phyloP scores from a whole-genome alignment of 2,329 filamentous ascomycete genomes.

The Cryphonectria japonica region DNA sequence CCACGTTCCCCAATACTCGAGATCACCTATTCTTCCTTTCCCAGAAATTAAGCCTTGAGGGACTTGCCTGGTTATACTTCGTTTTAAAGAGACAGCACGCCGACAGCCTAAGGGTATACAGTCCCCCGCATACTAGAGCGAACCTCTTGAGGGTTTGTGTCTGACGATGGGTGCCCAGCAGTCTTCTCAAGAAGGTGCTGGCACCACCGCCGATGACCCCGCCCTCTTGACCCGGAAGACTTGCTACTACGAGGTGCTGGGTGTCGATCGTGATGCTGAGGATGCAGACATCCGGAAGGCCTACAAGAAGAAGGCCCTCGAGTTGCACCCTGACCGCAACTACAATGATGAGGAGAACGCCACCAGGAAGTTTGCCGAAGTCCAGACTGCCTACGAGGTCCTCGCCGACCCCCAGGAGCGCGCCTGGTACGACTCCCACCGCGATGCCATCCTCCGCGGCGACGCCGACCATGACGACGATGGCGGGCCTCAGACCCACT shows the following conservation, averaged over 20 bases:
- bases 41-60: neutral
- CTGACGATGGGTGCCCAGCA: constrained; percentile 60
- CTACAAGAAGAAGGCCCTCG: constrained; percentile 86
- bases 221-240: constrained; percentile 55
- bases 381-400: constrained; percentile 94
- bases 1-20: neutral
- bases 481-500: constrained; percentile 43
- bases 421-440: constrained; percentile 96
- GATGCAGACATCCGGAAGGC: constrained; percentile 95
- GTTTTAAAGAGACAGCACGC: too few relatives aligned
- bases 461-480: constrained; percentile 51
- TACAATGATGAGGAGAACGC: constrained; percentile 81
- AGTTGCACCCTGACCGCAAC: constrained; percentile 94
- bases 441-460: constrained; percentile 78
- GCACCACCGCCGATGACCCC: constrained; percentile 35
- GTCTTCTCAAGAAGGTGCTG: constrained; percentile 45
- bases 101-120: neutral
- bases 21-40: neutral
- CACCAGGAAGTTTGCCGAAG: constrained; percentile 84
- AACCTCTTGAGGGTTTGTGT: neutral
- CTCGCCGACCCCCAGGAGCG: constrained; percentile 94
- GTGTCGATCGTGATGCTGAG: constrained; percentile 70
- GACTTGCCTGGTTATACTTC: neutral
- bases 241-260: constrained; percentile 86
- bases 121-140: neutral